Conservation (phyloP, 148 eudicot species). For the Amaranthus cruentus region DNA sequence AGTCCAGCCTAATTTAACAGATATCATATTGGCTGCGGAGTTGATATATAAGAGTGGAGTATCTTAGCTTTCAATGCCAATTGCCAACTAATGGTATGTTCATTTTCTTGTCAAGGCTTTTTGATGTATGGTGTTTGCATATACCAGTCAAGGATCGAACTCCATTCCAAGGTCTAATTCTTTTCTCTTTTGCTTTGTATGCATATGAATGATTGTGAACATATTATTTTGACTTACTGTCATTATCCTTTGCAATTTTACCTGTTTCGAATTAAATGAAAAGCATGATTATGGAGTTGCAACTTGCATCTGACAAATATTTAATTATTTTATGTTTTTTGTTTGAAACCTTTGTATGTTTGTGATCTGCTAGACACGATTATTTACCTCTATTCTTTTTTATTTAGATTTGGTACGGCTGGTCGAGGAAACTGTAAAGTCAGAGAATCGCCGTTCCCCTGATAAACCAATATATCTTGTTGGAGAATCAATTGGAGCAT, state of each 20-base stretch:
- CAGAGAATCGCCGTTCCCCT: constrained; percentile 33
- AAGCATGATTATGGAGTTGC: neutral
- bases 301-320: neutral
- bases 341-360: neutral
- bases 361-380: neutral
- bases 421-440: constrained; percentile 49
- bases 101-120: constrained; percentile 38
- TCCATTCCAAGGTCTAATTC: constrained; percentile 42
- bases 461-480: constrained; percentile 60
- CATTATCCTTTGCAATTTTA: neutral
- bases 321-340: neutral
- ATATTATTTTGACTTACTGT: neutral
- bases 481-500: constrained; percentile 62
- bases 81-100: constrained; percentile 10
- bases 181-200: neutral
- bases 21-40: too few relatives aligned
- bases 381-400: neutral
- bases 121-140: constrained; percentile 60
- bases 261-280: neutral
- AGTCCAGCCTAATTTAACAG: too few relatives aligned
- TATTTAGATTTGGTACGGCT: constrained; percentile 44
- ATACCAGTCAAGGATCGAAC: constrained; percentile 51
- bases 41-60: too few relatives aligned
- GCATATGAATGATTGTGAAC: neutral
- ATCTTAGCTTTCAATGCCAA: neutral